A percentile compares a stretch with the other conserved stretches of the same genome.
Conservation (phyloP, 768 basidiomycete genomes). For the Kwoniella pini region DNA sequence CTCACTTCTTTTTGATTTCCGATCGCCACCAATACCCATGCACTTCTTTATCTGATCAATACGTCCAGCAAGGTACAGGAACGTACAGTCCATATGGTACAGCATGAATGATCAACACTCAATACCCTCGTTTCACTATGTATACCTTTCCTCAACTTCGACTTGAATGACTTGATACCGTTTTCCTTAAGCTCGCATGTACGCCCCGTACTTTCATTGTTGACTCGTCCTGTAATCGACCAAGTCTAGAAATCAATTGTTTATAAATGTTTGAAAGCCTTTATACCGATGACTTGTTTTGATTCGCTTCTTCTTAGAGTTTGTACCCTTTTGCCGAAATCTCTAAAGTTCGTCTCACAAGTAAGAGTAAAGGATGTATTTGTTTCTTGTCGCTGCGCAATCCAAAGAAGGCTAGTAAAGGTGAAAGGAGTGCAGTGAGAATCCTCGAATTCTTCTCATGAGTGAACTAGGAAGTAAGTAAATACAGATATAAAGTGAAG, state of each 20-base stretch:
- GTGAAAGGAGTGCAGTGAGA: too few relatives aligned
- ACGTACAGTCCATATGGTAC: neutral
- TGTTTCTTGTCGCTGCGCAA: too few relatives aligned
- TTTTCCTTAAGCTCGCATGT: neutral
- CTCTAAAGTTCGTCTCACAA: too few relatives aligned
- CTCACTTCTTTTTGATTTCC: neutral
- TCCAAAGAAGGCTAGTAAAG: too few relatives aligned
- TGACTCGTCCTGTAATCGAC: neutral
- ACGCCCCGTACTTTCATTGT: neutral
- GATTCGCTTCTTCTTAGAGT: too few relatives aligned
- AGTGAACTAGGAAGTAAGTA: too few relatives aligned
- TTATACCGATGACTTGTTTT: neutral
- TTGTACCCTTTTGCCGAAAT: too few relatives aligned
- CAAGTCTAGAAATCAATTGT: slow-evolving; percentile 2
- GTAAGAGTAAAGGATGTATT: too few relatives aligned
- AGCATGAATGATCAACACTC: neutral
- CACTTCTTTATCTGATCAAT: neutral
- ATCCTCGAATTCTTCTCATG: too few relatives aligned
- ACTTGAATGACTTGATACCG: neutral
- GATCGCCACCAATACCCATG: neutral
- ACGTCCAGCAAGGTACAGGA: neutral
- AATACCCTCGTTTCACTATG: neutral
- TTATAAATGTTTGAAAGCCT: neutral
- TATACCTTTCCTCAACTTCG: neutral
- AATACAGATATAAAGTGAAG: too few relatives aligned